A percentile compares a stretch with the other conserved stretches of the same genome.
Conservation (phyloP, 2,329 filamentous ascomycete genomes). For the Hypoxylon sp. region DNA sequence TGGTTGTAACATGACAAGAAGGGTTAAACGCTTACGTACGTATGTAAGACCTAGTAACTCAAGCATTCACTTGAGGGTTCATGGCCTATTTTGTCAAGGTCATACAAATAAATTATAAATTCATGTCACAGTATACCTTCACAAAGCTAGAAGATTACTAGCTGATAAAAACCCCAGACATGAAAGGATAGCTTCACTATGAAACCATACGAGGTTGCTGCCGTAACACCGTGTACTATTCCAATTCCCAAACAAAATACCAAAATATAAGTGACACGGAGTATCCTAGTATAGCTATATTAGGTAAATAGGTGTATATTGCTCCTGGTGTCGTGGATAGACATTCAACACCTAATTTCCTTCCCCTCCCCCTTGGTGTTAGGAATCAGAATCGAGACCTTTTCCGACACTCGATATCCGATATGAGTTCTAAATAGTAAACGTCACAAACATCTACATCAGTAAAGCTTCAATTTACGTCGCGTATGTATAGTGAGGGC, state of each 20-base stretch:
- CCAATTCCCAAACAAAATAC: neutral
- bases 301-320: neutral
- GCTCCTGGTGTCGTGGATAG: neutral
- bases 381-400: neutral
- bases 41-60: neutral
- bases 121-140: no score
- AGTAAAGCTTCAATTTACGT: neutral
- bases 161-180: neutral
- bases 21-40: neutral
- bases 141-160: no score
- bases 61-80: neutral
- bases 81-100: neutral
- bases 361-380: neutral
- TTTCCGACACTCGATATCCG: neutral
- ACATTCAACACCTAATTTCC: neutral
- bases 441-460: neutral
- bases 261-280: neutral
- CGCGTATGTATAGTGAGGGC: neutral
- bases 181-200: neutral
- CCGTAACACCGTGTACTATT: neutral
- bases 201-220: neutral
- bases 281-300: neutral
- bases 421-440: neutral
- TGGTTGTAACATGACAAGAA: neutral
- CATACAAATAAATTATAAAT: neutral